Evolutionary conservation across 495 filamentous ascomycete genomes (phyloP).

Genomic region (Symbiotaphrina buchneri): DNA sequence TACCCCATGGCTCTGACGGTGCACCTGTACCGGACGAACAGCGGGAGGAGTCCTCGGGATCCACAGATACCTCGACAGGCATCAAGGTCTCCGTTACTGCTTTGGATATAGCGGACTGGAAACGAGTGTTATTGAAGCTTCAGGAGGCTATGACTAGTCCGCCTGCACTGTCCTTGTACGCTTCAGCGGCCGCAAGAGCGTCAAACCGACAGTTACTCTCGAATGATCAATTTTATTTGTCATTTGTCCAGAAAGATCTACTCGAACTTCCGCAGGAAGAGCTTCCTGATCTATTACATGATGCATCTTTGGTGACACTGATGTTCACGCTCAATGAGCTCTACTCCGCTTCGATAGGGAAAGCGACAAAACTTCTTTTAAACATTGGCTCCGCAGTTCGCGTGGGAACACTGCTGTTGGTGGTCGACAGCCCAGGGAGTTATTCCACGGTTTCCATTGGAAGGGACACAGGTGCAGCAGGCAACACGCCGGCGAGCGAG

Average conservation of each 20-base stretch:
- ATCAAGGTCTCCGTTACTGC: slow-evolving; percentile 29
- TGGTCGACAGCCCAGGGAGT: slow-evolving; percentile 80
- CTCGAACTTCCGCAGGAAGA: slow-evolving; percentile 14
- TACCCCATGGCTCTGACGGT: too few species aligned
- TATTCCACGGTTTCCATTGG: slow-evolving; percentile 62
- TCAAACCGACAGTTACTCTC: slow-evolving; percentile 19
- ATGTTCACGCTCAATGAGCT: slow-evolving; percentile 97
- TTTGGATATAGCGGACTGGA: slow-evolving; percentile 69
- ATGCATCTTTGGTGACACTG: slow-evolving; percentile 42
- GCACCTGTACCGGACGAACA: too few species aligned
- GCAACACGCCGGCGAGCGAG: slow-evolving; percentile 15
- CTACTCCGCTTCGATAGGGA: slow-evolving; percentile 49
- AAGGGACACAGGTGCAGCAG: slow-evolving; percentile 9
- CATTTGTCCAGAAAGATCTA: slow-evolving; percentile 39
- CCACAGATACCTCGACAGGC: too few species aligned
- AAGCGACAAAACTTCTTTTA: slow-evolving; percentile 54
- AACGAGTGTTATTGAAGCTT: slow-evolving; percentile 30
- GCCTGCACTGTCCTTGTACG: slow-evolving; percentile 26
- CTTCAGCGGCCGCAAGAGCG: slow-evolving; percentile 25
- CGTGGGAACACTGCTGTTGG: slow-evolving; percentile 44
- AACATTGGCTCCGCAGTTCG: slow-evolving; percentile 30
- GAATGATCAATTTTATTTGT: slow-evolving; percentile 14
- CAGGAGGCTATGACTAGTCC: slow-evolving; percentile 18
- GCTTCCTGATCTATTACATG: neutral
- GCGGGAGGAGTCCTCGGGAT: too few species aligned